Evolutionary conservation across 2,329 filamentous ascomycete genomes (phyloP), one percentile per base, ranked within the genome.

Genomic region (Colletotrichum sp.): DNA sequence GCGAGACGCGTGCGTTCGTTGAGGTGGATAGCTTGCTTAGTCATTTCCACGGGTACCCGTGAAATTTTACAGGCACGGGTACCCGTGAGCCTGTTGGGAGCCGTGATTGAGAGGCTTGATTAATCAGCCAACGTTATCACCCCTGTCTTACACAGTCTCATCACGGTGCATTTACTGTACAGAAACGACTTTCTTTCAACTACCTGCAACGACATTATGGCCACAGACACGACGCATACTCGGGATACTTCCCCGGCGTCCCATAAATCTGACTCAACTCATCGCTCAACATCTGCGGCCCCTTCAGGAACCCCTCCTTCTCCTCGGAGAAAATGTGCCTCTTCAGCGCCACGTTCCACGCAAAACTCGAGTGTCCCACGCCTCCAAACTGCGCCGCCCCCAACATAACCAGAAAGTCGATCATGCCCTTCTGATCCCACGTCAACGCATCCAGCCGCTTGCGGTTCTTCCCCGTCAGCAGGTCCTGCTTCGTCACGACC

Each of bases 351-450:
- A 82, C 76, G 36, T 77, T 81, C 81, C 81, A 82, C 7, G 81
- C 78, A 57, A 82, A 82, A 59, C 81, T 82, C 2, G 80, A 81
- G 66, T 78, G 76, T 6, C 78, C 80, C 2, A 82, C 79, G n/a
- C 81, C 81, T 76, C 81, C 80, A 43, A 82, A 82, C 2, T 77
- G 77, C 59, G 78, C 79, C 38, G 80, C 77, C 51, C 79, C 79
- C 76, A 81, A 78, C 78, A 82, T 78, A 51, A 82, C 76, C 51
- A 81, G 51, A 8, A 82, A 82, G 69, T 82, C 81, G 16, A 82
- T 78, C 69, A 82, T 73, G 7, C 77, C 81, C 72, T 81, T 79
- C 76, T 82, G 81, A 57, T 82, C 81, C 66, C 80, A 80, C 1
- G 78, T 77, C 34, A 82, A 51, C n/a, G 61, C 57, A 2, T 78